Evolutionary conservation across 441 rosid genomes (phyloP).

Genomic region (Bruguiera hainesii): DNA sequence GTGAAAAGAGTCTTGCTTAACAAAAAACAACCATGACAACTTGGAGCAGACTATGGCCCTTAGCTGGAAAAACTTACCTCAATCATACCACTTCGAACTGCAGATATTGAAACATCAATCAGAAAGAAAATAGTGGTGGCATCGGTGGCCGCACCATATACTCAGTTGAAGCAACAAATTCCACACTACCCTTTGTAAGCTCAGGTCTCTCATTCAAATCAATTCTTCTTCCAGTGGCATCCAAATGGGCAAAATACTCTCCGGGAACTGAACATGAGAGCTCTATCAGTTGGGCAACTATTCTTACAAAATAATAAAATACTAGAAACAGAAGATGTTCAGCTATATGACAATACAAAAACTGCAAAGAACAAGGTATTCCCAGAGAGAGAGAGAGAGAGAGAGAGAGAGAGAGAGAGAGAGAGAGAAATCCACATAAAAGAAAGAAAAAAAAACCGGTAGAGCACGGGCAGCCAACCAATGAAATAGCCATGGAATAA

Average conservation of each 20-base stretch:
- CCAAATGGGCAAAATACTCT: conserved; percentile 89
- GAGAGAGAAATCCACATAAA: no score
- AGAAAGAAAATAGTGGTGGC: conserved; percentile 97
- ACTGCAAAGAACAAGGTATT: no score
- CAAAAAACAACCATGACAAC: conserved; percentile 3
- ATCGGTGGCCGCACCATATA: conserved; percentile 99
- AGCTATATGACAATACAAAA: no score
- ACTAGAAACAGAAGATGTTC: not conserved
- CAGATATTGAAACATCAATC: conserved; percentile 89
- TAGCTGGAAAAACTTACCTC: conserved; percentile 60
- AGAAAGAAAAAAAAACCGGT: no score
- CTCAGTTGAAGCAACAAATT: conserved; percentile 96
- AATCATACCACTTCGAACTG: conserved; percentile 88
- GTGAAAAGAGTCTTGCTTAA: no score
- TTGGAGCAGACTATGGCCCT: not conserved
- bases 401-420: no score
- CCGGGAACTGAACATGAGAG: conserved; percentile 78
- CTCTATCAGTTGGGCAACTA: conserved; percentile 13
- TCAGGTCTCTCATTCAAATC: conserved; percentile 97
- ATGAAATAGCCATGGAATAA: no score
- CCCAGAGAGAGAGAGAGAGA: no score
- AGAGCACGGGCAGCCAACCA: no score
- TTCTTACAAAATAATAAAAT: not conserved
- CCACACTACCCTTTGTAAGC: conserved; percentile 91
- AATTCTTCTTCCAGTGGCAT: conserved; percentile 84